phyloP scores from a whole-genome alignment of 805 yeast genomes.

The Lachancea nothofagi region DNA sequence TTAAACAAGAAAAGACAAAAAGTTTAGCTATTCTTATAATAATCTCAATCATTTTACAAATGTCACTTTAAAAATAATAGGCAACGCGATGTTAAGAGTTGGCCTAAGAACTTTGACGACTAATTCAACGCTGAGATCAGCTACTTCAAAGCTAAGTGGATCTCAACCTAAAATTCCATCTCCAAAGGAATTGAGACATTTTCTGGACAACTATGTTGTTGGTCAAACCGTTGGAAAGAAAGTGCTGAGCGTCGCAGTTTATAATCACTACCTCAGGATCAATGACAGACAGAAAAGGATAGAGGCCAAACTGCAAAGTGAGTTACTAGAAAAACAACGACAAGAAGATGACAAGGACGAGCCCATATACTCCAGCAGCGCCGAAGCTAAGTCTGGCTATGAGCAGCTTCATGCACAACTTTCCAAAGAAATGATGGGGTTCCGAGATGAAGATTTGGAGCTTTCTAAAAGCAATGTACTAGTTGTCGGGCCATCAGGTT shows the following conservation, averaged over 20 bases:
- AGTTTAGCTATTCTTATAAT: too few species aligned
- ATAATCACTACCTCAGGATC: constrained; percentile 49
- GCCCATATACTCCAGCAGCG: constrained; percentile 17
- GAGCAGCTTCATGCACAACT: constrained; percentile 29
- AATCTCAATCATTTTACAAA: too few species aligned
- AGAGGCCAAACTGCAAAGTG: constrained; percentile 26
- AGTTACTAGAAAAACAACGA: constrained; percentile 16
- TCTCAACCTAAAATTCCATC: constrained; percentile 35
- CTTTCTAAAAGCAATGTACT: constrained; percentile 52
- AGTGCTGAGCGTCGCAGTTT: constrained; percentile 56
- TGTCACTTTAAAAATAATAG: too few species aligned
- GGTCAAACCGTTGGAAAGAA: constrained; percentile 54
- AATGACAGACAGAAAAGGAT: constrained; percentile 37
- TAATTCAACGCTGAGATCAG: background rate
- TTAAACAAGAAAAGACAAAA: background rate
- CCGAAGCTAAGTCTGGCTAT: constrained; percentile 32
- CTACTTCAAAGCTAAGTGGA: background rate
- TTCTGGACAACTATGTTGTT: constrained; percentile 47
- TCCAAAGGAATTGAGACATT: constrained; percentile 41
- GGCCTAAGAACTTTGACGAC: constrained; percentile 2
- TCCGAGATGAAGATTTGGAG: constrained; percentile 38
- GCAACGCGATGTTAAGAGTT: constrained; percentile 6
- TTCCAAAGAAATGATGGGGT: constrained; percentile 20
- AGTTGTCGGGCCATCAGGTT: constrained; percentile 56
- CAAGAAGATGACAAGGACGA: constrained; percentile 27